phyloP scores from a whole-genome alignment of 805 yeast genomes.

The Candida adriatica region DNA sequence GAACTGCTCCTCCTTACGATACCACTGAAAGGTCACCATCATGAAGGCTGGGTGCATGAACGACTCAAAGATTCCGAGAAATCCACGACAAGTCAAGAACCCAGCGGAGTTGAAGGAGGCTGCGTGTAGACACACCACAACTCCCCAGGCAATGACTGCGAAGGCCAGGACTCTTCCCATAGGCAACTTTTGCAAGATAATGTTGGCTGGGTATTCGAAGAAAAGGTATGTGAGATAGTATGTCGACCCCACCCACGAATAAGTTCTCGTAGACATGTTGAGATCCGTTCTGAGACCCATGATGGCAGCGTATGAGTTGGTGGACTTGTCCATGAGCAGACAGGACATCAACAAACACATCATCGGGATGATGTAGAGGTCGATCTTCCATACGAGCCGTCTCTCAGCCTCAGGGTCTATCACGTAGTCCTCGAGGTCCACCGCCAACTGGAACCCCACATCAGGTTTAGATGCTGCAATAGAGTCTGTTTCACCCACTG shows the following conservation, averaged over 20 bases:
- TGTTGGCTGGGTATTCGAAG: slow-evolving; percentile 45
- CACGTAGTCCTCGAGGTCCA: slow-evolving; percentile 8
- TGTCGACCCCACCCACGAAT: slow-evolving; percentile 50
- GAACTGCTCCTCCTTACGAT: slow-evolving; percentile 39
- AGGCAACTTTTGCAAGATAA: slow-evolving; percentile 47
- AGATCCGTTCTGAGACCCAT: no score
- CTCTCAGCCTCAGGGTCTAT: slow-evolving; percentile 16
- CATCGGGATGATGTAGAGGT: slow-evolving; percentile 30
- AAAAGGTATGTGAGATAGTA: slow-evolving; percentile 59
- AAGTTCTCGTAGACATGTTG: slow-evolving; percentile 36
- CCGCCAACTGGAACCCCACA: neutral
- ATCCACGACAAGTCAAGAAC: slow-evolving; percentile 38
- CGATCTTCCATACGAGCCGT: slow-evolving; percentile 32
- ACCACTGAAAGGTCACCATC: slow-evolving; percentile 50
- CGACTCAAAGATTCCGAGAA: slow-evolving; percentile 46
- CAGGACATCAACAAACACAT: slow-evolving; percentile 29
- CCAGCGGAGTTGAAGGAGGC: slow-evolving; percentile 32
- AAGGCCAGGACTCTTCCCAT: slow-evolving; percentile 42
- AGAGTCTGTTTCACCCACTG: no score
- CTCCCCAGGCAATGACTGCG: slow-evolving; percentile 56
- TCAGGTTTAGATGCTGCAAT: neutral
- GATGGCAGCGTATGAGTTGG: slow-evolving; percentile 36
- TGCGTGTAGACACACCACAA: slow-evolving; percentile 42
- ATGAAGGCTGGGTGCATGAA: slow-evolving; percentile 51
- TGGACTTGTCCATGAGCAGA: slow-evolving; percentile 36